Evolutionary conservation across 1,139 yeast genomes (phyloP), one percentile per base, ranked within the genome.

Genomic region (Pichia kudriavzevii): DNA sequence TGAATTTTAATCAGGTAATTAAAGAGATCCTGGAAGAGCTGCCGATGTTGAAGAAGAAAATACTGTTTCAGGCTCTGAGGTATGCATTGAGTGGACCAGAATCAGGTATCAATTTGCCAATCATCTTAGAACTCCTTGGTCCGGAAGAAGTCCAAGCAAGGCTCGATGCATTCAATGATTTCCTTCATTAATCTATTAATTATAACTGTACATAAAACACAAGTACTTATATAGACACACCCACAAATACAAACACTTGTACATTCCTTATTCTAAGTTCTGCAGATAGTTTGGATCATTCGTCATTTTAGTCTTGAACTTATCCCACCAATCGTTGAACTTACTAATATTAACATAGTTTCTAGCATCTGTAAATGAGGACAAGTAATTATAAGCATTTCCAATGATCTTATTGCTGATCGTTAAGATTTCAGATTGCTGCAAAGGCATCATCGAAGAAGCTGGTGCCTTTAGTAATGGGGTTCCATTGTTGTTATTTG

Each of bases 281-380:
- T 83, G 84, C 34, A 91, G 60, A 52, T 85, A 91, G 38, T 72
- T 73, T 1, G 96, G 96, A 54, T 93, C 93, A 44, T 79, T 79
- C 13, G 74, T 68, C 39, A 91, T 53, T 52, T 81, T 79, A 11
- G 72, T 61, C 56, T 73, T 81, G 61, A 91, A 93, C 59, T 87
- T 91, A 44, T 72, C 78, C 97, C 98, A 88, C 99, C 99, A 91
- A 25, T 75, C 79, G 55, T 91, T 94, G 52, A 91, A 88, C 31
- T 79, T 84, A 52, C 79, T 82, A 57, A 91, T 83, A 3, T 93
- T 84, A 5, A 88, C 95, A 49, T 74, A 82, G 1, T 94, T 94
- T 20, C 71, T 64, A 7, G 62, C 58, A 50, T 84, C 94, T 11
- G 87, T 70, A 53, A 88, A 91, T 17, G 97, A 83, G 1, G 94